Evolutionary conservation across 257 asterid species (phyloP).

Genomic region (Solanum pinnatisectum): DNA sequence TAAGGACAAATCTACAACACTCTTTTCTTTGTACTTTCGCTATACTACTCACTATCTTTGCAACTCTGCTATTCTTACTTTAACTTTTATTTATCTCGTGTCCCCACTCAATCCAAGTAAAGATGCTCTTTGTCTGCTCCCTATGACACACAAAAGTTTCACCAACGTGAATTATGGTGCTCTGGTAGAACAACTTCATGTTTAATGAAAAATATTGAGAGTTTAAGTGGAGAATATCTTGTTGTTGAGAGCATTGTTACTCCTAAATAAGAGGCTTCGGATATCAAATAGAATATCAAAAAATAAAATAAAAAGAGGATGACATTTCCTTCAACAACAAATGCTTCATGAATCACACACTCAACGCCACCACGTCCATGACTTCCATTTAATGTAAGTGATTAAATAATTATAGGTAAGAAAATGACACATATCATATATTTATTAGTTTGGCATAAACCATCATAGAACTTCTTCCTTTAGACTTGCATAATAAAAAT

Average conservation of each 20-base stretch:
- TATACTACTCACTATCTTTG: not conserved
- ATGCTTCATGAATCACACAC: not conserved
- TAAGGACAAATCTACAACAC: not conserved
- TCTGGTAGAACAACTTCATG: fast-evolving
- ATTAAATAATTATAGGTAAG: not conserved
- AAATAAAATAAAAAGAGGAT: not conserved
- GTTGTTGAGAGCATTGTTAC: fast-evolving
- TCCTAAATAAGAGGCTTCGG: fast-evolving
- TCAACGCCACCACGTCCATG: not conserved
- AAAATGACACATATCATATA: not conserved
- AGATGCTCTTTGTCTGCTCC: not conserved
- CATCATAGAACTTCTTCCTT: not conserved
- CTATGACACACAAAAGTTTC: not conserved
- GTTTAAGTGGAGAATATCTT: too few relatives aligned
- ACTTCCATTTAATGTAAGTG: not conserved
- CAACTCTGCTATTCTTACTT: not conserved
- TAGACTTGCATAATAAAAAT: not conserved
- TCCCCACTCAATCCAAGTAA: not conserved
- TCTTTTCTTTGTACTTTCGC: not conserved
- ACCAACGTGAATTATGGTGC: fast-evolving
- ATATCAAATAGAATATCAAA: too few relatives aligned
- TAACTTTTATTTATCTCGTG: not conserved
- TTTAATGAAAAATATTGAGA: fast-evolving
- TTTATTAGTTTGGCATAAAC: not conserved
- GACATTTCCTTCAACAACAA: not conserved